Base-by-base conservation (phyloP, 176 grass and related monocot genomes). In the Avena atlantica region DNA sequence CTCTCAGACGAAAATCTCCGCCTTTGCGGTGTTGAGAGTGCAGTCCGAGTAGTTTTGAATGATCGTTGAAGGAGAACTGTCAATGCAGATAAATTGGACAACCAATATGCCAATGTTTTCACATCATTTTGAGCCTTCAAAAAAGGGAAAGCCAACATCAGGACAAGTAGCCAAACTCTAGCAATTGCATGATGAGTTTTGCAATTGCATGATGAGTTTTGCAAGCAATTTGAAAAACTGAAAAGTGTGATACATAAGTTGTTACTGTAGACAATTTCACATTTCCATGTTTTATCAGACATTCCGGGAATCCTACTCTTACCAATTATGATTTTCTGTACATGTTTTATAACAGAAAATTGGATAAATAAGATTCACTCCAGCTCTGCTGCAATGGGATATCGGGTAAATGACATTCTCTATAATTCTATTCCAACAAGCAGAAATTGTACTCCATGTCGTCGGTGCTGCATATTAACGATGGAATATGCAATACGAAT, bases 1-100 rank as follows among this genome's bases (percentile, higher is more conserved):
- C 91, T 92, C 71, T 90, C 91, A 10, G 92, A 89, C 0, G 92
- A 91, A 78, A 89, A 87, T 83, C 92, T 87, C 57, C 89, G 88
- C 81, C 92, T 94, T 86, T 93, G 88, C 5, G 93, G 85, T 53
- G 87, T 88, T 75, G 91, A 88, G 68, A 91, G 91, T 29, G 91
- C 85, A 3, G 93, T 79, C 58, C 91, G 90, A 81, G 76, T 93
- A 79, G 91, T 86, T 89, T 91, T 92, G 75, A 88, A 88, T 88
- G 90, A 88, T 74, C 87, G 88, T 76, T 95, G 90, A 68, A 95
- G 90, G 65, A 95, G 85, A 90, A 89, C 90, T 80, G 91, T 82
- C 66, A 95, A 83, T 8, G 88, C 88, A 72, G 90, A 95, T 76
- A 95, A 81, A 59, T 90, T 95, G 87, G 90, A 95, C 19, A 95